phyloP scores from a whole-genome alignment of 352 stramenopile genomes.

The Pythium biforme region DNA sequence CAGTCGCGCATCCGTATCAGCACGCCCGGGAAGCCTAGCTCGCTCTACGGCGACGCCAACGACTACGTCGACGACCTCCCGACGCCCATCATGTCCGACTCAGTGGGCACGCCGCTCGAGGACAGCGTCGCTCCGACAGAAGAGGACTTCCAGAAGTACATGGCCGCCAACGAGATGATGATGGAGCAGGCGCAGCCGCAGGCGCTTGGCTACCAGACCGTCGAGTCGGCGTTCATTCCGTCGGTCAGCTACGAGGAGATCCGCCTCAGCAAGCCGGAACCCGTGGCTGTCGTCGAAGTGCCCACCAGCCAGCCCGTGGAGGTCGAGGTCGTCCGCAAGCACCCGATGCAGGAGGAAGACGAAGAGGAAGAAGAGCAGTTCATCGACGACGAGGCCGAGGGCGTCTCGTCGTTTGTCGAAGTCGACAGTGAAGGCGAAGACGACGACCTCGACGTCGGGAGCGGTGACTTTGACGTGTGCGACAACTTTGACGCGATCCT shows the following conservation, averaged over 20 bases:
- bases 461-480: constrained; percentile 27
- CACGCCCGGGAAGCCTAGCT: constrained; percentile 7
- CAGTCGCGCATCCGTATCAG: constrained; percentile 8
- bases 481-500: constrained; percentile 47
- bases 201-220: too few relatives aligned
- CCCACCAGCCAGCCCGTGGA: neutral
- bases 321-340: neutral
- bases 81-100: constrained; percentile 22
- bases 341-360: constrained; percentile 1
- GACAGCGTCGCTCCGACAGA: constrained; percentile 1
- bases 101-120: constrained; percentile 19
- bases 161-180: neutral
- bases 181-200: neutral
- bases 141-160: constrained; percentile 7
- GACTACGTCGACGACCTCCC: constrained; percentile 18
- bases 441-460: constrained; percentile 42
- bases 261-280: neutral
- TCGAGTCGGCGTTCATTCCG: constrained; percentile 1
- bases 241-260: constrained; percentile 13
- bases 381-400: constrained; percentile 30
- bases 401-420: constrained; percentile 35
- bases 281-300: neutral
- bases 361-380: constrained; percentile 25
- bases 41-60: constrained; percentile 8
- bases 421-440: constrained; percentile 27